Base-by-base conservation (phyloP, 305 asterid genomes). In the Euphrasia arctica region DNA sequence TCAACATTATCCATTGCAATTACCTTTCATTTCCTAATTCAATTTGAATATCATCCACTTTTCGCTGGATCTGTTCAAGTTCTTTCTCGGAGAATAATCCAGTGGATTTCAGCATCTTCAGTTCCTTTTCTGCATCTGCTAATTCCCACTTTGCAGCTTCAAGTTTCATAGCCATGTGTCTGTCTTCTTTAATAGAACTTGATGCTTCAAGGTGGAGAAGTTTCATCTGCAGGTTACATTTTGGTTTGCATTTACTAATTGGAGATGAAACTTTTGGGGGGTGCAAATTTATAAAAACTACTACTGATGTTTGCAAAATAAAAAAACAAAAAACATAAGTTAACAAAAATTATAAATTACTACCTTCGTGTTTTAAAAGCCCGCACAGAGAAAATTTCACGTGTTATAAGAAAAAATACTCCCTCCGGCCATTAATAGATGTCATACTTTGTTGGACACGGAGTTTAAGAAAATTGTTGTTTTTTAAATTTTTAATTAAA, bases 91-190 rank as follows among this genome's bases (percentile, higher is more conserved):
- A 72, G 15, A 88, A 80, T 32, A 82, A 59, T 18, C 82, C 62
- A 48, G 81, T 70, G 68, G 96, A 89, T 80, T 80, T 92, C 77
- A 87, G 83, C 93, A 91, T 87, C 86, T 84, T 92, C 65, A 82
- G 72, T 76, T 92, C 98, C 77, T 89, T 92, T 67, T 92, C 97
- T 15, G 90, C 87, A 75, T 92, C 97, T 42, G 83, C 79, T 73
- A 87, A 60, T 78, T 92, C 97, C 90, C 91, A 77, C 76, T 82
- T 92, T 45, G 82, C 69, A 47, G 79, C 62, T 79, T 92, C 98
- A 45, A 87, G 79, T 67, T 72, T 80, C 31, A 83, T 61, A 11
- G 75, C 77, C 68, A 78, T 71, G 76, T 76, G 91, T 78, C 83
- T 83, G 80, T 87, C 98, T 73, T 90, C 91, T 75, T 83, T 82